Evolutionary conservation across 2,329 filamentous ascomycete species (phyloP), one percentile per base, ranked within the genome.

Genomic region (Epichloe hybrida): DNA sequence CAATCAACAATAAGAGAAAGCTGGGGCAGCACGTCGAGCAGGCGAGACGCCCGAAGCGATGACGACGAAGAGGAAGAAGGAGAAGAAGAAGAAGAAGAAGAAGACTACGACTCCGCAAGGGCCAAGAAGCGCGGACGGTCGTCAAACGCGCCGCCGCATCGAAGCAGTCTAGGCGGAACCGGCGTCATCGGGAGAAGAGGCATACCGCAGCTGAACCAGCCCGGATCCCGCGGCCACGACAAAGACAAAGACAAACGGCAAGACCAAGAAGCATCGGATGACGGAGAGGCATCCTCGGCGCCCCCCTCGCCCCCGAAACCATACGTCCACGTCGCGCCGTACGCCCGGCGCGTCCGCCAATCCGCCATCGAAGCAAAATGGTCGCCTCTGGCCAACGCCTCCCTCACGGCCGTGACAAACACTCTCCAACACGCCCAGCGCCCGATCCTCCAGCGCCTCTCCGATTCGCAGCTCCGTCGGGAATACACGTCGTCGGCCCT

Each of bases 321-420:
- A 21, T 80, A 76, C 61, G 71, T 72, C 43, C 74, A 78, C 56
- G 65, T 83, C 46, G 68, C 71, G 6, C 64, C 76, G 13, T 70
- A 69, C 34, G 74, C 70, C 12, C 74, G 72, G 36, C 70, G 69
- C 41, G 70, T 88, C 42, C 77, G 80, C n/a, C 77, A 75, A 54
- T 74, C 76, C 31, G 76, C 73, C 38, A 84, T 94, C 52, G 75
- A 84, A 41, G 68, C 81, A 42, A 86, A 84, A 61, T 88, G 84
- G 84, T 69, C 72, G 3, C 70, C 77, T 5, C 71, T 86, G 5
- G 71, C 77, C 4, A 62, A 68, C 6, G 65, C 71, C 23, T 77
- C 81, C 41, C 65, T 84, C 50, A 67, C 74, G 6, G 74, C 74
- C 48, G 72, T 83, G n/a, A 68, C 71, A 17, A 63, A 69, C 15